Conservation (phyloP, 2,329 filamentous ascomycete genomes). For the Epichloe gansuensis region DNA sequence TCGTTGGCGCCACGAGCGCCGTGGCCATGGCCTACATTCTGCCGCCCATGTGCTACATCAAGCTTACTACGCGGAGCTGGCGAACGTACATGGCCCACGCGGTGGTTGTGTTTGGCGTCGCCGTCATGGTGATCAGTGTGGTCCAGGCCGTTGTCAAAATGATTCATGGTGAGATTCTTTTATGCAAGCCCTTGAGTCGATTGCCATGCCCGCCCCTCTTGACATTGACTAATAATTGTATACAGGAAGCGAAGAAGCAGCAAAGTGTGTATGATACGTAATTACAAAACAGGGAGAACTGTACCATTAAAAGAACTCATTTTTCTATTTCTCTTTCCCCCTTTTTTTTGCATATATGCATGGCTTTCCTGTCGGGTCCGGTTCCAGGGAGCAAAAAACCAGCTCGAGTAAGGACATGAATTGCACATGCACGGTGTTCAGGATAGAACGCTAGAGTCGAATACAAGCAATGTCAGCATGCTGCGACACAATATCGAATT, state of each 20-base stretch:
- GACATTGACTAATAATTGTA: neutral
- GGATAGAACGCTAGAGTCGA: neutral
- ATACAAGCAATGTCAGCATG: too few relatives aligned
- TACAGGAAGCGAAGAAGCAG: conserved; percentile 8
- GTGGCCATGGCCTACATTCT: conserved; percentile 91
- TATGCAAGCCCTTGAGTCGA: too few relatives aligned
- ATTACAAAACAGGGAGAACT: too few relatives aligned
- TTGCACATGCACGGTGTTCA: neutral
- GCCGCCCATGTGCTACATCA: conserved; percentile 90
- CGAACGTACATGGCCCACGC: conserved; percentile 60
- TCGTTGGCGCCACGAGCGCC: conserved; percentile 90
- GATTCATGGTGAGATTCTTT: conserved; percentile 17
- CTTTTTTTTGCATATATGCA: neutral
- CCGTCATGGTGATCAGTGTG: conserved; percentile 72
- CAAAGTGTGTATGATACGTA: conserved; percentile 5
- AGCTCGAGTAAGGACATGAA: too few relatives aligned
- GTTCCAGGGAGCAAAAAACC: neutral
- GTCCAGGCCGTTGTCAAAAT: conserved; percentile 63
- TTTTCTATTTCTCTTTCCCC: too few relatives aligned
- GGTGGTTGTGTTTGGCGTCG: conserved; percentile 64
- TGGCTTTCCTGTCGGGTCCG: neutral
- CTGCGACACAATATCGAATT: too few relatives aligned
- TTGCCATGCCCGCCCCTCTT: neutral
- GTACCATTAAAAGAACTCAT: too few relatives aligned
- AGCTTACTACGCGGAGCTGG: conserved; percentile 68